Evolutionary conservation across 768 basidiomycete genomes (phyloP).

Genomic region (Auricularia sp.): DNA sequence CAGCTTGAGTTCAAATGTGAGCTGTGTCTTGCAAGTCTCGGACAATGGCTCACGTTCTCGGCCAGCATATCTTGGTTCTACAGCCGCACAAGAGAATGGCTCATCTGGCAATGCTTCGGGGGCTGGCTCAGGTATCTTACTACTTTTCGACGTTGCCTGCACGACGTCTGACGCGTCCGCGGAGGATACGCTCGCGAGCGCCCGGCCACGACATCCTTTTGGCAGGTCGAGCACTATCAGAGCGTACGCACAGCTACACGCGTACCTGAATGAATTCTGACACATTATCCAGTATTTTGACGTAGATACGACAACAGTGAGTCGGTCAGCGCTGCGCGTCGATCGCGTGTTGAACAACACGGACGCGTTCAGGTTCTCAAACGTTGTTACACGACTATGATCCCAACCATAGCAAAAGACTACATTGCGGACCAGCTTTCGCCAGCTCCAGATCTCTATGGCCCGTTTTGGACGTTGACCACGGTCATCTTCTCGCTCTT

Average conservation of each 20-base stretch:
- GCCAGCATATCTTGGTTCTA: constrained; percentile 9
- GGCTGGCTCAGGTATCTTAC: constrained; percentile 37
- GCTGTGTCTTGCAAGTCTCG: constrained; percentile 10
- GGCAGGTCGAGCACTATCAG: constrained; percentile 81
- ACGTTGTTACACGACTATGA: constrained; percentile 68
- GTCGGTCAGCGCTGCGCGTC: constrained; percentile 11
- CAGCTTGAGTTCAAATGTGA: constrained; percentile 67
- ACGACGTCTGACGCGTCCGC: background rate
- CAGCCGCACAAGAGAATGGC: constrained; percentile 4
- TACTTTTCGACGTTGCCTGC: constrained; percentile 9
- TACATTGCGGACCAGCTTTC: constrained; percentile 55
- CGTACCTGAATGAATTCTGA: background rate
- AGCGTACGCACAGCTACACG: constrained; percentile 7
- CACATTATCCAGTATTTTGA: constrained; percentile 56
- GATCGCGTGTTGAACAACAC: background rate
- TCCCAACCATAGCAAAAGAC: constrained; percentile 51
- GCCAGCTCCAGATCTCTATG: constrained; percentile 67
- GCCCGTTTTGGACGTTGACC: constrained; percentile 96
- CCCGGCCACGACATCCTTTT: constrained; percentile 46
- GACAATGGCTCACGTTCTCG: constrained; percentile 8
- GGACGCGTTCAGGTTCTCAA: constrained; percentile 45
- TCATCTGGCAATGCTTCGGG: constrained; percentile 31
- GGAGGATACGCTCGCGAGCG: constrained; percentile 60
- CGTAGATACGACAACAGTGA: constrained; percentile 68
- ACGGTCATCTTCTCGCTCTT: constrained; percentile 91